phyloP scores from a whole-genome alignment of 371 early-diverging fungal species.

The Mucor saturninus region DNA sequence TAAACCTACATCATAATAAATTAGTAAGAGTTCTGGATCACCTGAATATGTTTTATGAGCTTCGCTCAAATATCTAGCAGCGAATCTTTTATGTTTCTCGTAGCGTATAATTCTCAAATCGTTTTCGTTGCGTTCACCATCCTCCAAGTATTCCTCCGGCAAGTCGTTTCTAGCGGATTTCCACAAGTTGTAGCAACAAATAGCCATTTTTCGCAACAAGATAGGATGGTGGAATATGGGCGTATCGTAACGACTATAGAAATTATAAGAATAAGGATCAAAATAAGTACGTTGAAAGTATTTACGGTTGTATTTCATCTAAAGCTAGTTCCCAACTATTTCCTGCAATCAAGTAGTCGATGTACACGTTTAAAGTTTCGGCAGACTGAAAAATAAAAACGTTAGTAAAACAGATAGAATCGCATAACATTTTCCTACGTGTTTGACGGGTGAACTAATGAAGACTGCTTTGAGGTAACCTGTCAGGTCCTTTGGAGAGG shows the following conservation, averaged over 20 bases:
- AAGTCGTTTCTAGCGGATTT: neutral
- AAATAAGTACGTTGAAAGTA: neutral
- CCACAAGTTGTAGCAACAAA: slow-evolving; percentile 17
- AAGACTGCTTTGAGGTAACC: slow-evolving; percentile 19
- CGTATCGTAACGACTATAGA: slow-evolving; percentile 4
- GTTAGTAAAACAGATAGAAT: neutral
- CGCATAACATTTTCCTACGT: neutral
- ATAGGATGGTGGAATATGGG: slow-evolving; percentile 15
- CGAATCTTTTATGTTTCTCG: neutral
- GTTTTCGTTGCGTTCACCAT: slow-evolving; percentile 1
- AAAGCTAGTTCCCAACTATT: slow-evolving; percentile 8
- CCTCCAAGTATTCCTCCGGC: slow-evolving; percentile 7
- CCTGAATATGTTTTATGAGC: neutral
- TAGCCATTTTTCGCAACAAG: slow-evolving; percentile 13
- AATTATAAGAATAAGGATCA: neutral
- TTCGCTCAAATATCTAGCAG: neutral
- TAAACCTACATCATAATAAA: neutral
- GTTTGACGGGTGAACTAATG: slow-evolving; percentile 1
- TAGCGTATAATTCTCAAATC: slow-evolving; percentile 1
- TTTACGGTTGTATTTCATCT: slow-evolving; percentile 19
- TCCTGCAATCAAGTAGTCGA: slow-evolving; percentile 11
- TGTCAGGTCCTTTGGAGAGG: slow-evolving; percentile 6
- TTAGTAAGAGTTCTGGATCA: slow-evolving; percentile 5
- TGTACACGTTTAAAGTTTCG: slow-evolving; percentile 17
- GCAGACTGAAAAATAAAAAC: slow-evolving; percentile 5